Conservation (phyloP, 345 rosid species). For the Corymbia maculata region DNA sequence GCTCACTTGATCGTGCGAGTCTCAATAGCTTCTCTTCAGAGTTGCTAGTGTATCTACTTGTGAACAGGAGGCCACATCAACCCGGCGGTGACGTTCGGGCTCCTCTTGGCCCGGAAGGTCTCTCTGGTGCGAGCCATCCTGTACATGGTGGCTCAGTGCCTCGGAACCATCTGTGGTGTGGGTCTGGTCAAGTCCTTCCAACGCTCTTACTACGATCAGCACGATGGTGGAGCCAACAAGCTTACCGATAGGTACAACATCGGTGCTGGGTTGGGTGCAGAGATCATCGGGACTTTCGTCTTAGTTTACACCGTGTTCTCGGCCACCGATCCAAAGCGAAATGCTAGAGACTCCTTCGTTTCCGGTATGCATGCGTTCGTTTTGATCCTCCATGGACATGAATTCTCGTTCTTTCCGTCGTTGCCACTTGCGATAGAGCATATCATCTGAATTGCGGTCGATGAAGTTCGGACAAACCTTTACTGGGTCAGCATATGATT, state of each 20-base stretch:
- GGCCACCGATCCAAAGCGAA: conserved; percentile 82
- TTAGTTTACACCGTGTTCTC: conserved; percentile 90
- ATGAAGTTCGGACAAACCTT: too few species aligned
- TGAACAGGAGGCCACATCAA: conserved; percentile 70
- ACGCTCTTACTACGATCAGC: conserved; percentile 24
- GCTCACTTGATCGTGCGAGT: not conserved
- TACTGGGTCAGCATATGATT: not conserved
- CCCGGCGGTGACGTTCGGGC: conserved; percentile 84
- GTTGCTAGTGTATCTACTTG: too few species aligned
- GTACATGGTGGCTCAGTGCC: conserved; percentile 69
- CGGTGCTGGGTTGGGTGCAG: conserved; percentile 62
- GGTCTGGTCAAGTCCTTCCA: conserved; percentile 74
- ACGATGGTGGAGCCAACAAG: conserved; percentile 70
- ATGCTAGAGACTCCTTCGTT: conserved; percentile 84
- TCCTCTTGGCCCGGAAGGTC: conserved; percentile 69
- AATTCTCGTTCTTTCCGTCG: not conserved
- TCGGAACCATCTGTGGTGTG: conserved; percentile 79
- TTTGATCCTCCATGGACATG: not conserved
- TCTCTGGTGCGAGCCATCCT: conserved; percentile 53
- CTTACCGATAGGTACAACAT: conserved; percentile 39
- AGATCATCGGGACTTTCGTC: conserved; percentile 82
- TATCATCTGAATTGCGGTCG: too few species aligned
- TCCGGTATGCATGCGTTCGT: conserved; percentile 36
- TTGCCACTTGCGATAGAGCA: not conserved
- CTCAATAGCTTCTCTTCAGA: not conserved